Conservation (phyloP, 106 monocot species). For the Dendrobium huoshanense region DNA sequence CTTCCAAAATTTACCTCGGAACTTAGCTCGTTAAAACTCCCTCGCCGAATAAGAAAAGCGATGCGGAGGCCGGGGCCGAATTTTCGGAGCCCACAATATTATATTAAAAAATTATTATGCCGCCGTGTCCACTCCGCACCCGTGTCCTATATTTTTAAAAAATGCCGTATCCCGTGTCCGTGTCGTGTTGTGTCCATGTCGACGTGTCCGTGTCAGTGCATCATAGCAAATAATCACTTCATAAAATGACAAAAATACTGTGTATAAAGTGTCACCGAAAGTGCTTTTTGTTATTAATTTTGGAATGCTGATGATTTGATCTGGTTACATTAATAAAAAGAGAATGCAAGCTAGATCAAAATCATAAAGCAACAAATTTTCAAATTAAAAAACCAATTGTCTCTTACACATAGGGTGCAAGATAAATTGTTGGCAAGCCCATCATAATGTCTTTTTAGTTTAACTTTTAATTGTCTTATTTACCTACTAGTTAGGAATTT, state of each 20-base stretch:
- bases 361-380: not conserved
- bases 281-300: not conserved
- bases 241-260: not conserved
- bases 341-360: not conserved
- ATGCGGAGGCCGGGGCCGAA: too few species aligned
- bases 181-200: too few species aligned
- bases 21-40: too few species aligned
- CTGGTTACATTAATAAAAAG: not conserved
- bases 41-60: too few species aligned
- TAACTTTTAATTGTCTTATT: not conserved
- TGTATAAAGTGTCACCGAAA: not conserved
- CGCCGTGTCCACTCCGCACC: too few species aligned
- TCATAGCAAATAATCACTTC: not conserved
- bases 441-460: not conserved
- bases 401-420: not conserved
- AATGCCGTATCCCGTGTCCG: too few species aligned
- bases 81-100: too few species aligned
- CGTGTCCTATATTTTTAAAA: too few species aligned
- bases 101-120: too few species aligned
- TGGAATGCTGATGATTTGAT: not conserved
- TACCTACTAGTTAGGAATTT: not conserved
- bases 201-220: too few species aligned
- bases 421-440: not conserved
- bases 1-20: too few species aligned
- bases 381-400: not conserved